Evolutionary conservation across 306 rosid species (phyloP), one percentile per base, ranked within the genome.

Genomic region (Prunus armeniaca): DNA sequence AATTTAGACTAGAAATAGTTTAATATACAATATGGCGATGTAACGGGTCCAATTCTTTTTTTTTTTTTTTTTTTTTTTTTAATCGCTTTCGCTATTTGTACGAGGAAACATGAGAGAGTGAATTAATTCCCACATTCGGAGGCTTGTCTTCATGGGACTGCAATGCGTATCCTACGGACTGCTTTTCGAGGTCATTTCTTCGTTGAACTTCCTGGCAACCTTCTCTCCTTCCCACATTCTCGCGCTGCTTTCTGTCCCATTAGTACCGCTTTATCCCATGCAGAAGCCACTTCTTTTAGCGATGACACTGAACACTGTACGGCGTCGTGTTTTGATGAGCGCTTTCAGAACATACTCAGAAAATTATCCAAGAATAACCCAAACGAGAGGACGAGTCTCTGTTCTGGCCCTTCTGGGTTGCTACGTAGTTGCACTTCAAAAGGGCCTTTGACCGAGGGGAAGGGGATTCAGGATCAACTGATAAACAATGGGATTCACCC

Each of bases 391-490:
- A 6, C 43, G 43, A 38, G 43, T 38, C 9, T 38, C 43, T 38
- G 43, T 38, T 38, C 43, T 38, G 43, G 43, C 43, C 43, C 43
- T 38, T 38, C 43, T 7, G 43, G 43, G 43, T 38, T 38, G 9
- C 43, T 38, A 38, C 43, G 43, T 38, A 38, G 43, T 38, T 63
- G 73, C 65, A 72, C 77, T 43, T 76, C 77, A 9, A 76, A 71
- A 63, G 28, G 80, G 38, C 70, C 69, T 64, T 30, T 81, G 69
- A 74, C 51, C 45, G 63, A 55, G n/a, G 84, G 74, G 6, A 81
- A 65, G 54, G 46, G 73, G 58, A 65, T 81, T 65, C 84, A 81
- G 64, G 81, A 73, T 66, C 77, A 76, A 65, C 46, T 81, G 3
- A 68, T 81, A 12, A 70, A 65, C 45, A 52, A 30, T n/a, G 81